Evolutionary conservation across 2,329 filamentous ascomycete species (phyloP).

Genomic region (Acrocalymma vagum): DNA sequence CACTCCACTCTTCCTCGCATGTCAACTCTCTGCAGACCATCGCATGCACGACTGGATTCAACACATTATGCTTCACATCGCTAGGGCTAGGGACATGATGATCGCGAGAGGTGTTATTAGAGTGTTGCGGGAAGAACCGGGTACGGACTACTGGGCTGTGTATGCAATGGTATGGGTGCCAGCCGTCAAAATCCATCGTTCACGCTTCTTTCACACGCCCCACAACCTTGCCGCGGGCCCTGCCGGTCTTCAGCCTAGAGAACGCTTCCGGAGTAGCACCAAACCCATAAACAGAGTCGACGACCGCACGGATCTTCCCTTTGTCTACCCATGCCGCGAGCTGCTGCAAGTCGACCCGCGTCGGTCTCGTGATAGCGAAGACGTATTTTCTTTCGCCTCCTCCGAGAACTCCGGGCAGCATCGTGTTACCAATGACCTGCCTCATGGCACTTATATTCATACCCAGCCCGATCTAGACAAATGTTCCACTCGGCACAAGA

Average conservation of each 20-base stretch:
- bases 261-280: slow-evolving; percentile 64
- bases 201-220: slow-evolving; percentile 26
- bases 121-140: not conserved
- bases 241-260: slow-evolving; percentile 62
- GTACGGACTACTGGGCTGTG: slow-evolving; percentile 1
- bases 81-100: too few relatives aligned
- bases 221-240: slow-evolving; percentile 66
- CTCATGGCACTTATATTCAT: slow-evolving; percentile 17
- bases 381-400: slow-evolving; percentile 54
- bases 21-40: not conserved
- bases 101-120: too few relatives aligned
- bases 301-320: slow-evolving; percentile 63
- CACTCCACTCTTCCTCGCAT: not conserved
- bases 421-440: slow-evolving; percentile 46
- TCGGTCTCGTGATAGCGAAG: slow-evolving; percentile 29
- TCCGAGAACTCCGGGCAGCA: slow-evolving; percentile 48
- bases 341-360: slow-evolving; percentile 28
- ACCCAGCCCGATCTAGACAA: slow-evolving; percentile 8
- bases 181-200: too few relatives aligned
- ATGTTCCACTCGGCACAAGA: slow-evolving; percentile 12
- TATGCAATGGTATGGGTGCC: too few relatives aligned
- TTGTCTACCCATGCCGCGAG: slow-evolving; percentile 64
- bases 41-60: not conserved
- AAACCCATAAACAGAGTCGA: slow-evolving; percentile 63
- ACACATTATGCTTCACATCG: too few relatives aligned